Base-by-base conservation (phyloP, 164 flowering plant species). In the Annona squamosa region DNA sequence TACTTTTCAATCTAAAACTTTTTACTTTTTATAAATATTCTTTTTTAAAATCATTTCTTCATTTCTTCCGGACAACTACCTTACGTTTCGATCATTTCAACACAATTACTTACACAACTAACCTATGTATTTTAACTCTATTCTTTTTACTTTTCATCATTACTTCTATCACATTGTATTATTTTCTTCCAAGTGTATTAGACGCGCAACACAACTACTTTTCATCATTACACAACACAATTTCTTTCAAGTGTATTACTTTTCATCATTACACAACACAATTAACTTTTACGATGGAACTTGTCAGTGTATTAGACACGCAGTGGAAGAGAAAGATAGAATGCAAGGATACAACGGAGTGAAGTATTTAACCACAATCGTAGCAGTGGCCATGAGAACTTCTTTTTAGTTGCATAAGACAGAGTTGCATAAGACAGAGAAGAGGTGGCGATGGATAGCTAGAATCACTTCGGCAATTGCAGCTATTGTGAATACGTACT, bases 301-400 rank as follows among this genome's bases (percentile, higher is more conserved):
- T 18, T 52, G 84, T 72, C 48, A 92, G 97, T 90, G 97, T 74
- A 77, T 92, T 43, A 87, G 96, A 5, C 84, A 89, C 59, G 63
- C 86, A 76, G 81, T 75, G 73, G 96, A 89, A 77, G 96, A 92
- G 56, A 85, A 77, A 79, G 96, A 89, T 59, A 6, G n/a, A 2
- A 75, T 75, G 73, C 92, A 90, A 17, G 90, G 75, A 56, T 87
- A 77, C 74, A 92, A 92, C 67, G 92, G 84, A 7, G 64, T 86
- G 73, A 90, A 87, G 71, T 89, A 92, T 79, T 77, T 88, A 68
- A 71, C 83, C 67, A 88, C 91, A 42, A 87, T 92, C 16, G 74
- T 84, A 46, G 97, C 97, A 46, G 89, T 92, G 16, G 71, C 80
- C 19, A 81, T 88, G 65, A 83, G 94, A 77, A 88, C 90, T 5